These are phyloP conservation scores for Daldinia grandis DNA, from an alignment of 495 filamentous ascomycete species.

Conservation along the genomic window DNA sequence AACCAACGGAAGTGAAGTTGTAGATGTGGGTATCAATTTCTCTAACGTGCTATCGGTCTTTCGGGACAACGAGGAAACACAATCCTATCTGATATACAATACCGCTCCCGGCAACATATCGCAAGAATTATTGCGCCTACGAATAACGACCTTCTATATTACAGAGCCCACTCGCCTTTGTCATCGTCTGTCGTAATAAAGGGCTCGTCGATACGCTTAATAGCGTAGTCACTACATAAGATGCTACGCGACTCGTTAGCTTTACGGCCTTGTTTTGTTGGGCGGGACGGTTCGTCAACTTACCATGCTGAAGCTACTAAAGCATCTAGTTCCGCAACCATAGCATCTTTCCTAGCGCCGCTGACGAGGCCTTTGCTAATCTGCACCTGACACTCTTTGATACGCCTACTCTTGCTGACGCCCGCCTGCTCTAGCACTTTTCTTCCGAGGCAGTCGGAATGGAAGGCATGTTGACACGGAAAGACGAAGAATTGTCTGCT, in stretches of 20 bases:
- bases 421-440: constrained; percentile 80
- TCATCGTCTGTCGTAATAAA: constrained; percentile 79
- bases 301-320: constrained; percentile 84
- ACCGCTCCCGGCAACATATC: constrained; percentile 13
- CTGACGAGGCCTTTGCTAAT: constrained; percentile 74
- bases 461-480: constrained; percentile 96
- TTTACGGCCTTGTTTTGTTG: background rate
- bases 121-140: background rate
- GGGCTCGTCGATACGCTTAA: constrained; percentile 90
- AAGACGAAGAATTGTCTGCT: constrained; percentile 96
- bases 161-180: constrained; percentile 84
- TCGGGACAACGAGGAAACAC: constrained; percentile 2
- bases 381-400: constrained; percentile 83
- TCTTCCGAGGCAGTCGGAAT: constrained; percentile 88
- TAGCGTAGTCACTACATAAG: constrained; percentile 91
- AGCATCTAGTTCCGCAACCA: constrained; percentile 87
- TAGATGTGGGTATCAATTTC: constrained; percentile 41
- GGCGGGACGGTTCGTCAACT: constrained; percentile 46
- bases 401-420: constrained; percentile 77
- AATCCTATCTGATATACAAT: constrained; percentile 30
- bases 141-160: constrained; percentile 22
- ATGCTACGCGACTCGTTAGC: constrained; percentile 62
- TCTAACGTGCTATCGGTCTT: constrained; percentile 26
- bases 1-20: background rate
- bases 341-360: constrained; percentile 75